Percentiles rank a stretch among this genome's conserved stretches.
These are phyloP conservation scores for Salix exigua DNA, from an alignment of 345 rosid genomes.

Conservation along the genomic window DNA sequence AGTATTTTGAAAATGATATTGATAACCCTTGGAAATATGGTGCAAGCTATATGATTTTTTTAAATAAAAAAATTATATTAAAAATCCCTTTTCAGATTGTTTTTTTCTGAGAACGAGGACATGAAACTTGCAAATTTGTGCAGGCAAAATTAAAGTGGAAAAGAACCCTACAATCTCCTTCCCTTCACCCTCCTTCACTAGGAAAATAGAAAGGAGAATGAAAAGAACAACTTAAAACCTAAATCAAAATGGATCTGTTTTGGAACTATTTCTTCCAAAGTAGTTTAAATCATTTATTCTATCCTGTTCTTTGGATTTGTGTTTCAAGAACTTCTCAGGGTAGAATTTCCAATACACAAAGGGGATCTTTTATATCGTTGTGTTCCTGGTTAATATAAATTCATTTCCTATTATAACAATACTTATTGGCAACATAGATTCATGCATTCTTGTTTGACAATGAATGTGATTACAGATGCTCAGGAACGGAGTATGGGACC, in stretches of 20 bases:
- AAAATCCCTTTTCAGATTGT: neutral
- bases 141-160: neutral
- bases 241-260: too few species aligned
- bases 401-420: neutral
- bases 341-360: too few species aligned
- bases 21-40: neutral
- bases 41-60: neutral
- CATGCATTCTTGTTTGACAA: neutral
- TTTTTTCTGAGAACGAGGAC: neutral
- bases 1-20: neutral
- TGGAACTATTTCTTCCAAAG: too few species aligned
- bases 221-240: too few species aligned
- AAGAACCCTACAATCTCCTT: neutral
- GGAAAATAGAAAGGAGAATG: too few species aligned
- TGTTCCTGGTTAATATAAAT: neutral
- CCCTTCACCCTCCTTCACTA: neutral
- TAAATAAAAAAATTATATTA: neutral
- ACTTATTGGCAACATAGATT: neutral
- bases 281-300: too few species aligned
- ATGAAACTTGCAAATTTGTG: neutral
- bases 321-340: too few species aligned
- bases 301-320: too few species aligned
- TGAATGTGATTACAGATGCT: constrained; percentile 59
- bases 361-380: neutral
- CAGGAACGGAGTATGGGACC: constrained; percentile 80